Conservation (phyloP, 2,329 filamentous ascomycete genomes). For the Parafenestella ontariensis region DNA sequence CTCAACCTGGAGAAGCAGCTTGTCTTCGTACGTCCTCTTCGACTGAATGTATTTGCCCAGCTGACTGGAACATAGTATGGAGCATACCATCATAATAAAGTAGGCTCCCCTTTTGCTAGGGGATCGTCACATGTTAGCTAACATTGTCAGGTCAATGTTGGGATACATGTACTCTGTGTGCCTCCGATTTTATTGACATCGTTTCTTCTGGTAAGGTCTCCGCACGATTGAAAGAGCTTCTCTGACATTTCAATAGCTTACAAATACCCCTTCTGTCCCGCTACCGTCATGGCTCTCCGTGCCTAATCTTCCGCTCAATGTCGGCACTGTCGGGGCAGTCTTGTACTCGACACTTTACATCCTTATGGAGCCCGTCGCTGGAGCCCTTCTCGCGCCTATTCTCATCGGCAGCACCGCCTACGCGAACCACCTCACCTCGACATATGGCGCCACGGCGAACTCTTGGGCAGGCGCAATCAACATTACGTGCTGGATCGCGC, state of each 20-base stretch:
- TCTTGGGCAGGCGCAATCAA: conserved; percentile 73
- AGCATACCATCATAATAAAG: conserved; percentile 78
- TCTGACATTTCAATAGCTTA: conserved; percentile 54
- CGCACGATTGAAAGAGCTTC: not conserved
- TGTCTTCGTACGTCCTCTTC: conserved; percentile 70
- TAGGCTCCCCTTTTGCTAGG: conserved; percentile 46
- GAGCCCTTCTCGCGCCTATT: conserved; percentile 75
- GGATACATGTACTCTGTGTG: conserved; percentile 81
- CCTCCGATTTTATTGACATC: conserved; percentile 75
- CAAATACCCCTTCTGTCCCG: conserved; percentile 62
- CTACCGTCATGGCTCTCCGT: conserved; percentile 62
- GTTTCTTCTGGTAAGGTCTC: conserved; percentile 70
- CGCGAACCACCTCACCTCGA: conserved; percentile 74
- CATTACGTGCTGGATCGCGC: conserved; percentile 79
- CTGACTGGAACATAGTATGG: conserved; percentile 68
- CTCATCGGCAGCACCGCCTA: conserved; percentile 77
- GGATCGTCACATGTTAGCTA: conserved; percentile 27
- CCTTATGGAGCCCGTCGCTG: conserved; percentile 92
- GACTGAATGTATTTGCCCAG: not conserved
- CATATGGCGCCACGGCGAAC: conserved; percentile 66
- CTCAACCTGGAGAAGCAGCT: conserved; percentile 84
- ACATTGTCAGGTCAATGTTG: conserved; percentile 69
- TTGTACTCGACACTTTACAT: conserved; percentile 83
- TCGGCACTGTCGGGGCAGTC: conserved; percentile 63
- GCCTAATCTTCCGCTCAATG: conserved; percentile 65